phyloP scores from a whole-genome alignment of 768 basidiomycete species.

The Podaxis pistillaris region DNA sequence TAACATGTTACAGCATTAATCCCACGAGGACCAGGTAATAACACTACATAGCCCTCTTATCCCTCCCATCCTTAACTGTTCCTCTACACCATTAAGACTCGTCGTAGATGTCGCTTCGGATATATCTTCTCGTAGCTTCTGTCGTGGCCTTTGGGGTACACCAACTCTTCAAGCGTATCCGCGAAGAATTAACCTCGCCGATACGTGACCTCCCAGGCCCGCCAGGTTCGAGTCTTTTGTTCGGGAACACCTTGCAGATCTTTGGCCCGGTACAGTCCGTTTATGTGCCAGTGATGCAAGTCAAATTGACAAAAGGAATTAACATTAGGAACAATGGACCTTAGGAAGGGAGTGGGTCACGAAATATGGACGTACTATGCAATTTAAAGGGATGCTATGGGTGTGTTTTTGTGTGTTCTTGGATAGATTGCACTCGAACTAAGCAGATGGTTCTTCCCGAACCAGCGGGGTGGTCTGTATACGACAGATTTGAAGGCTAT shows the following conservation, averaged over 20 bases:
- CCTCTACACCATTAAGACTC: not conserved
- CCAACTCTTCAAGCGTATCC: constrained; percentile 24
- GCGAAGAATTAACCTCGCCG: constrained; percentile 32
- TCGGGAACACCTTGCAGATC: constrained; percentile 18
- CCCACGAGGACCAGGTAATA: not conserved
- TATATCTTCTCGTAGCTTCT: not conserved
- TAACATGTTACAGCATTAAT: not conserved
- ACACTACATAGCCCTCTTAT: not conserved
- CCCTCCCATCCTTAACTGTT: not conserved
- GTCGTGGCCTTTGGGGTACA: constrained; percentile 19
- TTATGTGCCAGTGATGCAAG: not conserved
- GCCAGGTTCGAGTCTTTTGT: constrained; percentile 16
- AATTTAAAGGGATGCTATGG: constrained; percentile 41
- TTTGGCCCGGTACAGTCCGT: not conserved
- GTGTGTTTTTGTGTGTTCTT: constrained; percentile 24
- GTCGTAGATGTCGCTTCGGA: not conserved
- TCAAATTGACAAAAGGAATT: constrained; percentile 17
- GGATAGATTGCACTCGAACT: not conserved
- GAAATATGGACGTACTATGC: constrained; percentile 46
- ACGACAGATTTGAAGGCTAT: constrained; percentile 62
- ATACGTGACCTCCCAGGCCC: constrained; percentile 48
- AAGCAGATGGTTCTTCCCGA: not conserved
- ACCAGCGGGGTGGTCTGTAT: constrained; percentile 38
- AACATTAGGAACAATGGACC: constrained; percentile 25
- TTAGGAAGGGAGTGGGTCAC: constrained; percentile 40